These are phyloP conservation scores for Hevea brasiliensis DNA, from an alignment of 345 rosid species.

Conservation along the genomic window DNA sequence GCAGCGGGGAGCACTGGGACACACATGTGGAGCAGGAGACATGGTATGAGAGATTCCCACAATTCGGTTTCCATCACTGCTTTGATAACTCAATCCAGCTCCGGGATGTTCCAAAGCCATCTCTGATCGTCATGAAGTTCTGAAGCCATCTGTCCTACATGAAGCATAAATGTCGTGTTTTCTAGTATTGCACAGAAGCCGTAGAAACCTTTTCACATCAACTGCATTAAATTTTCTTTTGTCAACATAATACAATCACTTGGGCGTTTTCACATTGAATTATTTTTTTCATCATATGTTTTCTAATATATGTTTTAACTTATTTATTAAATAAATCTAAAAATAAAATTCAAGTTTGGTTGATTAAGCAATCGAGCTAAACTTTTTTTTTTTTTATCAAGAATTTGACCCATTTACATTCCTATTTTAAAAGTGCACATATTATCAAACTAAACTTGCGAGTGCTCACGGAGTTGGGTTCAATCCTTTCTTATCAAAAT, in stretches of 20 bases:
- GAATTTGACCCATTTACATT: too few species aligned
- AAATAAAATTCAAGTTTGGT: too few species aligned
- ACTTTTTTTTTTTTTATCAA: too few species aligned
- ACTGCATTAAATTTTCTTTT: neutral
- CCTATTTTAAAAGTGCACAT: too few species aligned
- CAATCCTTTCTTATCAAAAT: too few species aligned
- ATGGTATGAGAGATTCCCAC: conserved; percentile 96
- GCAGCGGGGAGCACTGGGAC: conserved; percentile 96
- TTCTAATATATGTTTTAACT: neutral
- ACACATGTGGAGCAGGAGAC: conserved; percentile 72
- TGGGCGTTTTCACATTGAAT: neutral
- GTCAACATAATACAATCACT: neutral
- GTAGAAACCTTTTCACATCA: neutral
- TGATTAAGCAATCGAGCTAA: too few species aligned
- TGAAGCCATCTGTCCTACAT: conserved; percentile 55
- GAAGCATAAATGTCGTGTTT: conserved; percentile 16
- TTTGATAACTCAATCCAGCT: conserved; percentile 84
- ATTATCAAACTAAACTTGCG: too few species aligned
- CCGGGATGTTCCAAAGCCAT: conserved; percentile 58
- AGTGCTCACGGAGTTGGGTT: too few species aligned
- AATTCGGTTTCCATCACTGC: conserved; percentile 88
- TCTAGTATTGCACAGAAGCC: neutral
- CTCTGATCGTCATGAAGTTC: conserved; percentile 14
- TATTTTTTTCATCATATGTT: neutral
- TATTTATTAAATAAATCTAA: neutral